phyloP scores from a whole-genome alignment of 306 rosid genomes.

The Acacia melanoxylon region DNA sequence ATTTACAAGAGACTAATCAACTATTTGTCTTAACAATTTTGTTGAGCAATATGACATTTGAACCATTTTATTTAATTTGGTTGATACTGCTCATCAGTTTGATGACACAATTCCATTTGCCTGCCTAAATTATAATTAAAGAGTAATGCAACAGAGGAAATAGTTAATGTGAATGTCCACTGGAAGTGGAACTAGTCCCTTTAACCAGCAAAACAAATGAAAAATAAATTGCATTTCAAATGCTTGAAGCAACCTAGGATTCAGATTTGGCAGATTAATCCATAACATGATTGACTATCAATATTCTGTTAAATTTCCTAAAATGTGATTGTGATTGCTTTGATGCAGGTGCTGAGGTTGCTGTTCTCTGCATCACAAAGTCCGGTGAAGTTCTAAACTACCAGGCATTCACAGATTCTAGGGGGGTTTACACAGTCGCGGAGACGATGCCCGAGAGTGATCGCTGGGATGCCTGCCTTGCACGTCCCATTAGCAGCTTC shows the following conservation, averaged over 20 bases:
- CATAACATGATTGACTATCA: not conserved
- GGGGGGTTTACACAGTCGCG: constrained; percentile 80
- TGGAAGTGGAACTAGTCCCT: not conserved
- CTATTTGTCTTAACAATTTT: not conserved
- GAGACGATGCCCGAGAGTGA: constrained; percentile 95
- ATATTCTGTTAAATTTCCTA: not conserved
- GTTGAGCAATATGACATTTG: not conserved
- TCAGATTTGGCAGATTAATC: constrained; percentile 4
- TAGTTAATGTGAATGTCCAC: constrained; percentile 7
- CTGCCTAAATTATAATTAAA: not conserved
- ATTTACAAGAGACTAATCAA: no score
- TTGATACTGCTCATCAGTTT: not conserved
- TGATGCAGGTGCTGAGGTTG: constrained; percentile 89
- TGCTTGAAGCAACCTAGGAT: constrained; percentile 8
- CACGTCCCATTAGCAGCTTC: constrained; percentile 92
- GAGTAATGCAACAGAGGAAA: not conserved
- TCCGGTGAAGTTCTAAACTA: constrained; percentile 90
- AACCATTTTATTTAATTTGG: not conserved
- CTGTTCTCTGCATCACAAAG: constrained; percentile 91
- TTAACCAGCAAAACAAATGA: not conserved
- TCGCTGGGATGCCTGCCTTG: constrained; percentile 95
- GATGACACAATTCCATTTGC: not conserved
- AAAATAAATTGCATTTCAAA: not conserved
- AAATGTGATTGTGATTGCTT: constrained; percentile 11
- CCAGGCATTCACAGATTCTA: constrained; percentile 83